A percentile compares a stretch with the other conserved stretches of the same genome.
phyloP scores from a whole-genome alignment of 2,329 filamentous ascomycete species.

The Colletotrichum siamense region DNA sequence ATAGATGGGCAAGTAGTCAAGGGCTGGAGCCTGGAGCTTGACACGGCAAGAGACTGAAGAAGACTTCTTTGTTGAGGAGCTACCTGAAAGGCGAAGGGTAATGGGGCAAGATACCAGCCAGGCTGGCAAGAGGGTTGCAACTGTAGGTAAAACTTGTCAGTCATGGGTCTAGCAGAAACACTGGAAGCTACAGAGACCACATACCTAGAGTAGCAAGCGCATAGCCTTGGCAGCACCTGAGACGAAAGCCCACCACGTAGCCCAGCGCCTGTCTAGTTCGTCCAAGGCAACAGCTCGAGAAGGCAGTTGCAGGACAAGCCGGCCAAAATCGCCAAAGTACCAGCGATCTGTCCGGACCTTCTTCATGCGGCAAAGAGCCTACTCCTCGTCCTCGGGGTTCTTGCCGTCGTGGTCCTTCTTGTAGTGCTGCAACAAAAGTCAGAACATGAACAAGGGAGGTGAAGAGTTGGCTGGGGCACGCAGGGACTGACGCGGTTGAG shows the following conservation, averaged over 20 bases:
- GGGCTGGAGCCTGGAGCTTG: not conserved
- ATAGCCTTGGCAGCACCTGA: not conserved
- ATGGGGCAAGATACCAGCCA: not conserved
- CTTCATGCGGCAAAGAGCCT: fast-evolving
- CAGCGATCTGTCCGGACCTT: not conserved
- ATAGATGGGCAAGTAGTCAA: not conserved
- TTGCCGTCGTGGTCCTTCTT: not conserved
- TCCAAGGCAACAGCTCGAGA: not conserved
- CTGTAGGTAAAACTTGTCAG: not conserved
- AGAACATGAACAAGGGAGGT: not conserved
- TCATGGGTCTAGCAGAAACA: not conserved
- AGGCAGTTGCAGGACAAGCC: not conserved
- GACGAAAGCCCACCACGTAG: not conserved
- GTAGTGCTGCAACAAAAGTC: not conserved
- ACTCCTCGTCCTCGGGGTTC: not conserved
- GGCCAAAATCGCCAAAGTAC: not conserved
- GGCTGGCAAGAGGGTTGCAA: not conserved
- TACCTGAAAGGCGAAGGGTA: not conserved
- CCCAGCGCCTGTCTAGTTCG: not conserved
- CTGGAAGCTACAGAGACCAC: fast-evolving
- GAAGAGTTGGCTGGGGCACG: not conserved
- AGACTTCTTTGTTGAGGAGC: not conserved
- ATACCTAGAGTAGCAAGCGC: not conserved
- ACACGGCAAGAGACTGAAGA: not conserved
- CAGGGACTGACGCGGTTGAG: not conserved